Evolutionary conservation across 352 stramenopile species (phyloP).

Genomic region (Discostella stelligera): DNA sequence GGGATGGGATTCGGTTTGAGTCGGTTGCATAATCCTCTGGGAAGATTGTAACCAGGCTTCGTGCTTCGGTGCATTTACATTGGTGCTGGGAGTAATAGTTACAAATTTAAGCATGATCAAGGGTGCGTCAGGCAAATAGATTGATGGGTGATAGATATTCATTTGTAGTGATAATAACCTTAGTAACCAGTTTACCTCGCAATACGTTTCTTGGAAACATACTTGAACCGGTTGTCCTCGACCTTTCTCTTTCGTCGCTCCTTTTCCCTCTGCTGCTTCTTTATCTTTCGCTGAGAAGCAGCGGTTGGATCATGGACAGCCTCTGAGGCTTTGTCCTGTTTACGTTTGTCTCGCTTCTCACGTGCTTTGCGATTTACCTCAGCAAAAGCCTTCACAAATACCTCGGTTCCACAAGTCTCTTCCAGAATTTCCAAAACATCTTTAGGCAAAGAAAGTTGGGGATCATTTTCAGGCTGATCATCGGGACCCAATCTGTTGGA

Average conservation of each 20-base stretch:
- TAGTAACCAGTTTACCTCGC: too few species aligned
- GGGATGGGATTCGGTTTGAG: too few species aligned
- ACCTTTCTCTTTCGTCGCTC: conserved; percentile 73
- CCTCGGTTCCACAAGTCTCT: conserved; percentile 66
- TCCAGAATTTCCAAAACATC: conserved; percentile 82
- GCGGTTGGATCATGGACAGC: conserved; percentile 67
- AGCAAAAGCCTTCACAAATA: conserved; percentile 73
- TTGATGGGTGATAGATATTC: too few species aligned
- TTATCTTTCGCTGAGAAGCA: conserved; percentile 72
- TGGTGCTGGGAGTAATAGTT: too few species aligned
- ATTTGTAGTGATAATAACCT: too few species aligned
- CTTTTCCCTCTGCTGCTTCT: conserved; percentile 76
- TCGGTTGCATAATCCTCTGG: too few species aligned
- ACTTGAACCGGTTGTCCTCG: conserved; percentile 58
- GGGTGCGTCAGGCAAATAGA: too few species aligned
- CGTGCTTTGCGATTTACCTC: conserved; percentile 72
- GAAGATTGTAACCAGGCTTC: too few species aligned
- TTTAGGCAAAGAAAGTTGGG: conserved; percentile 54
- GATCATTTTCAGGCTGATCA: conserved; percentile 31
- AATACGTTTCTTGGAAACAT: conserved; percentile 51
- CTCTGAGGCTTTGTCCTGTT: conserved; percentile 69
- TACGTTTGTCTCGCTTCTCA: conserved; percentile 75
- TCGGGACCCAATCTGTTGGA: conserved; percentile 50
- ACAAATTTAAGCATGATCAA: too few species aligned
- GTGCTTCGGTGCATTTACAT: too few species aligned